phyloP scores from a whole-genome alignment of 208 protist genomes.

The Leishmania major region DNA sequence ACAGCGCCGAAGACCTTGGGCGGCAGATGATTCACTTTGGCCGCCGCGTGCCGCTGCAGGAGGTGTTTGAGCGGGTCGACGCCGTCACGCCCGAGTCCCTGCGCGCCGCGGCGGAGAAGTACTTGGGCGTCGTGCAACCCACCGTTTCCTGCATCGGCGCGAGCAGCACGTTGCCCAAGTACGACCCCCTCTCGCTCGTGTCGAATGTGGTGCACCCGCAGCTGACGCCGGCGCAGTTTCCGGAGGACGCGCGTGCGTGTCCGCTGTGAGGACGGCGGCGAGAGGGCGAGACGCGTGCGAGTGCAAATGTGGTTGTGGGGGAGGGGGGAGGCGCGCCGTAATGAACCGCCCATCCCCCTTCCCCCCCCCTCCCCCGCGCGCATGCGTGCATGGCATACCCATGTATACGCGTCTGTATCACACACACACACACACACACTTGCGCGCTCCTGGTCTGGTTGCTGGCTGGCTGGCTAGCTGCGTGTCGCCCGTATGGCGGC shows the following conservation, averaged over 20 bases:
- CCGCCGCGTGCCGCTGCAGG: constrained; percentile 84
- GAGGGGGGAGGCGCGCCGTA: background rate
- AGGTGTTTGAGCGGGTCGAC: constrained; percentile 94
- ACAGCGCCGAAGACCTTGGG: constrained; percentile 96
- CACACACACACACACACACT: no score
- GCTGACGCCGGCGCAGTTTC: constrained; percentile 32
- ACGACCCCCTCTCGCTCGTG: constrained; percentile 46
- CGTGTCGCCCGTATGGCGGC: no score
- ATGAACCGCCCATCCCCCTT: background rate
- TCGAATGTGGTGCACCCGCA: constrained; percentile 47
- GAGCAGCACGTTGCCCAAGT: constrained; percentile 57
- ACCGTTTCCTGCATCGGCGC: constrained; percentile 81
- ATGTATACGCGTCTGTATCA: no score
- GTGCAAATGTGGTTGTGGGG: background rate
- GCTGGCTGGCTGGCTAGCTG: no score
- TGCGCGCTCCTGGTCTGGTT: no score
- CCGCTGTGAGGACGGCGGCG: constrained; percentile 9
- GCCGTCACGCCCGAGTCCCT: constrained; percentile 88
- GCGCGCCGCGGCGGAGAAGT: constrained; percentile 70
- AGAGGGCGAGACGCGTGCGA: background rate
- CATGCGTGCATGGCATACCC: background rate
- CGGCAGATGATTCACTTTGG: constrained; percentile 95
- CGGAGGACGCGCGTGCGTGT: constrained; percentile 21
- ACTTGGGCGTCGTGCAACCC: constrained; percentile 56
- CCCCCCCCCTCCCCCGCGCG: no score